A percentile compares a stretch with the other conserved stretches of the same genome.
Evolutionary conservation across 331 rosid species (phyloP).

Genomic region (Spiraea crenata): DNA sequence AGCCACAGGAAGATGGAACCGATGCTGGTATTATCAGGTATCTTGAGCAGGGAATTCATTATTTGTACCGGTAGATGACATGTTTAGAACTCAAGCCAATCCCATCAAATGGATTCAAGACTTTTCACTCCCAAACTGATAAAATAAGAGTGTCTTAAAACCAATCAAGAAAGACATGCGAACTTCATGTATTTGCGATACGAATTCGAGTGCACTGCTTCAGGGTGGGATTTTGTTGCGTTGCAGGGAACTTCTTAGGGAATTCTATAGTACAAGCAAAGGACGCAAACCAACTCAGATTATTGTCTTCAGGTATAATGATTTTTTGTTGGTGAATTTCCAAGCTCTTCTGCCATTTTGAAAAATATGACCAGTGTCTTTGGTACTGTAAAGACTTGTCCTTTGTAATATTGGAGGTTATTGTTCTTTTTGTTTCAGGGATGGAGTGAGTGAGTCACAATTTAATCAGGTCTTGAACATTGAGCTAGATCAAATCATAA

Average conservation of each 20-base stretch:
- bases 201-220: conserved; percentile 15
- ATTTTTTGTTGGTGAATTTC: conserved; percentile 10
- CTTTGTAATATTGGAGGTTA: conserved; percentile 15
- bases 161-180: not conserved
- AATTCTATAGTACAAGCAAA: conserved; percentile 65
- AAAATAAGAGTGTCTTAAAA: not conserved
- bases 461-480: conserved; percentile 78
- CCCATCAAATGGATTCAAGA: not conserved
- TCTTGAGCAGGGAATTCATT: not conserved
- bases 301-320: conserved; percentile 76
- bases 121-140: not conserved
- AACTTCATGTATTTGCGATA: not conserved
- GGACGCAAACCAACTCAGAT: conserved; percentile 73
- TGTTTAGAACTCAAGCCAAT: too few relatives aligned
- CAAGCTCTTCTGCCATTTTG: not conserved
- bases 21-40: conserved; percentile 97
- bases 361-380: not conserved
- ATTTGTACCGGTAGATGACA: not conserved
- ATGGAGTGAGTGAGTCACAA: conserved; percentile 90
- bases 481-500: conserved; percentile 81
- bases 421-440: conserved; percentile 48
- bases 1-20: conserved; percentile 63
- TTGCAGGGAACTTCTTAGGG: conserved; percentile 87
- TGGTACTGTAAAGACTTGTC: conserved; percentile 8
- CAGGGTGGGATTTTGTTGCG: conserved; percentile 21